phyloP scores from a whole-genome alignment of 768 basidiomycete species.

The Boletales sp. region DNA sequence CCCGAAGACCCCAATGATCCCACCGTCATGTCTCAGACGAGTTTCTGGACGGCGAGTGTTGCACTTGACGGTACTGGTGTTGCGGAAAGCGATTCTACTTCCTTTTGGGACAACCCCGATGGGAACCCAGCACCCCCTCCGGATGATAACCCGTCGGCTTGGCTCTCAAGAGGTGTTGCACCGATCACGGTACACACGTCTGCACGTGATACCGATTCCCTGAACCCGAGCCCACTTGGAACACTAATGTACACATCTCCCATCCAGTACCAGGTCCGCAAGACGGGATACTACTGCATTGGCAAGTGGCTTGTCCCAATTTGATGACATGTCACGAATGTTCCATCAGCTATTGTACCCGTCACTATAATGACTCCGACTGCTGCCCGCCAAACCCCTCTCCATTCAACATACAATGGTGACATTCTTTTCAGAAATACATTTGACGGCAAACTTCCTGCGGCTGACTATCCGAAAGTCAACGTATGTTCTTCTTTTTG shows the following conservation, averaged over 20 bases:
- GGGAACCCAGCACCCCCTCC: slow-evolving; percentile 56
- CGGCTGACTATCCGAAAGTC: slow-evolving; percentile 96
- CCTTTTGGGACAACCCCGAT: slow-evolving; percentile 57
- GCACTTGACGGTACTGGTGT: slow-evolving; percentile 43
- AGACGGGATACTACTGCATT: slow-evolving; percentile 95
- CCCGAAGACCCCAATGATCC: slow-evolving; percentile 49
- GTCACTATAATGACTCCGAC: slow-evolving; percentile 64
- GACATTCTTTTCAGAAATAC: slow-evolving; percentile 81
- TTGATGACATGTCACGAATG: no score
- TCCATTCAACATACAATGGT: slow-evolving; percentile 78
- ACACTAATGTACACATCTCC: slow-evolving; percentile 60
- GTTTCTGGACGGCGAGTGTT: slow-evolving; percentile 85
- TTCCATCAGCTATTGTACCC: slow-evolving; percentile 70
- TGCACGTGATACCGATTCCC: slow-evolving; percentile 23
- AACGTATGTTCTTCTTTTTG: slow-evolving; percentile 52
- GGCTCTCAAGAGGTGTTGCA: slow-evolving; percentile 33
- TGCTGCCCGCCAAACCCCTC: slow-evolving; percentile 38
- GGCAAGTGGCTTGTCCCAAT: slow-evolving; percentile 49
- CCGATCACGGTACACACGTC: slow-evolving; percentile 6
- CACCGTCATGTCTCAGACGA: slow-evolving; percentile 64
- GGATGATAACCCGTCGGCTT: slow-evolving; percentile 47
- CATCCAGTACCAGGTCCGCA: slow-evolving; percentile 77
- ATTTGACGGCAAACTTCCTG: slow-evolving; percentile 85
- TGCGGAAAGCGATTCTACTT: slow-evolving; percentile 19
- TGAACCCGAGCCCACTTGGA: slow-evolving; percentile 49